Base-by-base conservation (phyloP, 176 grass and related monocot genomes). In the Avena eriantha region DNA sequence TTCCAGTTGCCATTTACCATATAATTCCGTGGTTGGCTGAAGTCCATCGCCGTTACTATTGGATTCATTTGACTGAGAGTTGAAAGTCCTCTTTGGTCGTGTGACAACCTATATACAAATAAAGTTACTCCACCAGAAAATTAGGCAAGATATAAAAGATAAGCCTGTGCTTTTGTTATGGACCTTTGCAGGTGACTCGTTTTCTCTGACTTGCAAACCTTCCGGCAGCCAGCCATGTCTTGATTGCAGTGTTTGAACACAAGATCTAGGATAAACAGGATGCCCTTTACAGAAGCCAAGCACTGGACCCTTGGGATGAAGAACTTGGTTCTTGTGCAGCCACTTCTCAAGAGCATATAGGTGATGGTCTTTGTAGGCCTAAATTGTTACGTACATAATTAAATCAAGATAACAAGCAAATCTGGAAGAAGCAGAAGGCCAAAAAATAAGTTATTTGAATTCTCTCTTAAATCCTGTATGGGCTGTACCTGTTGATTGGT, bases 351-450 rank as follows among this genome's bases (percentile, higher is more conserved):
- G 91, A 70, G 94, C 92, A 87, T 91, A 98, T 41, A 96, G 66
- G 47, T 98, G 88, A 84, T 98, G 97, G 82, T 90, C 90, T 81
- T 83, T 96, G 90, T 94, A 98, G 33, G 97, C 97, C 94, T 98
- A 85, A 49, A 81, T 86, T 19, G 77, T 68, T 84, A 63, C 58
- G 87, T 47, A 53, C 35, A 79, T 89, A 24, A 56, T 80, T 58
- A 76, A 80, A 46, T 15, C 67, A 54, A 79, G 51, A 33, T 24
- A 70, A 71, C 8, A 82, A n/a, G 21, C 8, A 80, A 85, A 53
- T 45, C 63, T 63, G 15, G 22, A 82, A 46, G 73, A 90, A 82
- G 18, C 54, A 83, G 11, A 78, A 66, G 45, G 72, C 8, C 0
- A n/a, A 68, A 82, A 21, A 82, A 43, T 7, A 86, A 29, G 7